phyloP scores from a whole-genome alignment of 2,329 filamentous ascomycete species.

The Tolypocladium ophioglossoides region DNA sequence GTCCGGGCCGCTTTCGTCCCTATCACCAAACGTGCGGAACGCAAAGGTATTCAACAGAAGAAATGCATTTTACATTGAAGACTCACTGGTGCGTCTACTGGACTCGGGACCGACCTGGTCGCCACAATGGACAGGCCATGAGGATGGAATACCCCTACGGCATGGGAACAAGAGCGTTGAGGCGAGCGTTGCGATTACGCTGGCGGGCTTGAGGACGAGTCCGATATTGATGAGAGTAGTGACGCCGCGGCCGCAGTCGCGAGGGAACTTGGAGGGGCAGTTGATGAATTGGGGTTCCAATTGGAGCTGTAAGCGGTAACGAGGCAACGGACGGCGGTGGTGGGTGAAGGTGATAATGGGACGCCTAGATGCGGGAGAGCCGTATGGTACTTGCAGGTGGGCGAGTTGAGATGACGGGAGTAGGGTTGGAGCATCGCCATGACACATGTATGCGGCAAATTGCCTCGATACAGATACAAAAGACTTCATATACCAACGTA shows the following conservation, averaged over 20 bases:
- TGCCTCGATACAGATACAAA: neutral
- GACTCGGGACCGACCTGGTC: conserved; percentile 9
- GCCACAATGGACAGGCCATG: neutral
- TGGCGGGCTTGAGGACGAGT: conserved; percentile 14
- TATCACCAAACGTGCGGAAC: conserved; percentile 21
- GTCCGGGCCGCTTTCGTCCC: conserved; percentile 15
- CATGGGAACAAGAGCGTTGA: conserved; percentile 1
- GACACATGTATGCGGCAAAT: neutral
- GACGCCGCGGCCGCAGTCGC: neutral
- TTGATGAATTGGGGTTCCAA: conserved; percentile 10
- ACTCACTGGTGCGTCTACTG: conserved; percentile 11
- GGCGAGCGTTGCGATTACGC: conserved; percentile 8
- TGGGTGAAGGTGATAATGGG: neutral
- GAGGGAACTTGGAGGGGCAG: conserved; percentile 2
- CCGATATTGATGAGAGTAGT: conserved; percentile 2
- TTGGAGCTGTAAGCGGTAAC: conserved; percentile 8
- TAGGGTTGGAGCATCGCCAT: neutral
- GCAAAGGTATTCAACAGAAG: conserved; percentile 7
- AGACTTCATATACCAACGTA: neutral
- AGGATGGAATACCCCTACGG: neutral
- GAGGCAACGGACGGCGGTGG: neutral
- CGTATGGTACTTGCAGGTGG: neutral
- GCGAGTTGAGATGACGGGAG: neutral
- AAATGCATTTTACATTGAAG: conserved; percentile 13
- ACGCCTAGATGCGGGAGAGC: neutral